Evolutionary conservation across 371 early-diverging fungal genomes (phyloP).

Genomic region (Capillidium rhysosporum): DNA sequence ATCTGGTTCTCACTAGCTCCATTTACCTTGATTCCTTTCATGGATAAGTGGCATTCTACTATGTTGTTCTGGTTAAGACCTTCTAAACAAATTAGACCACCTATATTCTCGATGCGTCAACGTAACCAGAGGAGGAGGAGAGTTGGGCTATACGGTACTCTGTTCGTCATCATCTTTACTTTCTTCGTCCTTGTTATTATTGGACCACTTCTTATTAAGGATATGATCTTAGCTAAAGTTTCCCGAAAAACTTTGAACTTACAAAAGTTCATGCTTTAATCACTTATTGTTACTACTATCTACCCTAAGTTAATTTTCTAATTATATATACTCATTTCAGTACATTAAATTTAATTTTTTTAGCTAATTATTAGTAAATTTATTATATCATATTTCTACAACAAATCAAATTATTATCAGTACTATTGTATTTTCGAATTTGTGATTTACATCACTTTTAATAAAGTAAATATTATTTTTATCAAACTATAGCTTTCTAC

Average conservation of each 20-base stretch:
- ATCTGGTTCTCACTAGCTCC: slow-evolving; percentile 49
- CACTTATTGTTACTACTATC: too few species aligned
- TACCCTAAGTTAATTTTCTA: too few species aligned
- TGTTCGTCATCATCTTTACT: slow-evolving; percentile 37
- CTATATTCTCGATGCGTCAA: slow-evolving; percentile 50
- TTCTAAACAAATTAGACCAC: slow-evolving; percentile 52
- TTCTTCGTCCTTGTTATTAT: slow-evolving; percentile 32
- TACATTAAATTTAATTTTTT: too few species aligned
- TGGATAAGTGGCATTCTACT: slow-evolving; percentile 55
- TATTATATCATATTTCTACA: too few species aligned
- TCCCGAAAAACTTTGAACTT: not conserved
- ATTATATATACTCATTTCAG: too few species aligned
- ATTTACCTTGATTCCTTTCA: slow-evolving; percentile 47
- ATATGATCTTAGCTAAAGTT: not conserved
- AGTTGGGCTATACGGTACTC: slow-evolving; percentile 43
- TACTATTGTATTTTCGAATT: too few species aligned
- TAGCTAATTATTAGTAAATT: too few species aligned
- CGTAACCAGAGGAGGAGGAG: slow-evolving; percentile 30
- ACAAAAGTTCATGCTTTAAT: too few species aligned
- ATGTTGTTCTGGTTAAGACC: slow-evolving; percentile 79
- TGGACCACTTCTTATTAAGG: slow-evolving; percentile 15
- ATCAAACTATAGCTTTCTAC: too few species aligned
- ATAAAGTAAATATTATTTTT: too few species aligned
- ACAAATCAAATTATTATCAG: too few species aligned
- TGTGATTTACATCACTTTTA: too few species aligned